These are phyloP conservation scores for Cytauxzoon felis DNA, from an alignment of 169 alveolate species.

Conservation along the genomic window DNA sequence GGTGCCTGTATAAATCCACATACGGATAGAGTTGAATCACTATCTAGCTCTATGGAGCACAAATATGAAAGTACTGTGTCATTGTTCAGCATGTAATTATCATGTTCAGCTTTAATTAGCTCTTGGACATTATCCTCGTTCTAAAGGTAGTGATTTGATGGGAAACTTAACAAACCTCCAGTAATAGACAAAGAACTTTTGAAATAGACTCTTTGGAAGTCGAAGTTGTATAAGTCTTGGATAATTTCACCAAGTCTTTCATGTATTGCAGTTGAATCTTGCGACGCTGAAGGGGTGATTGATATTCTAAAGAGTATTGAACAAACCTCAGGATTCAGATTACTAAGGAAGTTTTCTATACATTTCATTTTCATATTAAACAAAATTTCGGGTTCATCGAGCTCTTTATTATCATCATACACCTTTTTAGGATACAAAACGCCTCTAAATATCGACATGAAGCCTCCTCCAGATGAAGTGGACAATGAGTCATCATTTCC, in stretches of 20 bases:
- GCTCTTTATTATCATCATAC: background rate
- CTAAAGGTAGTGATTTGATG: background rate
- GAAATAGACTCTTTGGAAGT: conserved; percentile 16
- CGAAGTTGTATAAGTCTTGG: conserved; percentile 15
- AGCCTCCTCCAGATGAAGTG: too few relatives aligned
- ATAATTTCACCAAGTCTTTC: background rate
- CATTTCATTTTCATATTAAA: conserved; percentile 32
- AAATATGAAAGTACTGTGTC: conserved; percentile 13
- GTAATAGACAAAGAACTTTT: conserved; percentile 18
- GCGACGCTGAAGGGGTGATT: background rate
- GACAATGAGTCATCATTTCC: too few relatives aligned
- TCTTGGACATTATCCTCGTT: conserved; percentile 29
- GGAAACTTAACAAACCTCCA: conserved; percentile 8
- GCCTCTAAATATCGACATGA: too few relatives aligned
- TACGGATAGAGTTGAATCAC: conserved; percentile 15
- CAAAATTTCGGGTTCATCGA: conserved; percentile 20
- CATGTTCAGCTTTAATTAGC: conserved; percentile 14
- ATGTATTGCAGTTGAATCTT: conserved; percentile 10
- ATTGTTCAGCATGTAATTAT: background rate
- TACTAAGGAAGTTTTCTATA: conserved; percentile 15
- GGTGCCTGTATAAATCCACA: background rate
- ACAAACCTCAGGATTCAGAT: conserved; percentile 25
- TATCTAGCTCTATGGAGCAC: background rate
- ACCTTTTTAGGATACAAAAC: background rate
- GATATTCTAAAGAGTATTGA: background rate